Conservation (phyloP, 192 early-diverging fungal genomes). For the Phlyctochytrium bullatum region DNA sequence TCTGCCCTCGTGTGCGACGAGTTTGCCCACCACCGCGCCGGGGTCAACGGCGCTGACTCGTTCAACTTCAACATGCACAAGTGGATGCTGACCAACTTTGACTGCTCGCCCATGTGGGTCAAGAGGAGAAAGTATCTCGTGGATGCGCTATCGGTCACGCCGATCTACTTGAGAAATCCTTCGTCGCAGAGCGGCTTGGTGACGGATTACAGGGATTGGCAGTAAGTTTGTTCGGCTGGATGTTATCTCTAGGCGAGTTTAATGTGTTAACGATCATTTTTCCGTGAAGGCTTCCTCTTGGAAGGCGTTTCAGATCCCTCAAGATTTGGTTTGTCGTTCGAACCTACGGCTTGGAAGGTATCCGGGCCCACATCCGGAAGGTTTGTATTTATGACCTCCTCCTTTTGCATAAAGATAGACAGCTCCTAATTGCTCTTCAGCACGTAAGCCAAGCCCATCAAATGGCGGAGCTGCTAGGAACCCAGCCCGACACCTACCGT, state of each 20-base stretch:
- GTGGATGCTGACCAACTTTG: slow-evolving; percentile 64
- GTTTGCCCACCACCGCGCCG: slow-evolving; percentile 43
- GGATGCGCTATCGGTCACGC: slow-evolving; percentile 51
- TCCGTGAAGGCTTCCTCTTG: slow-evolving; percentile 35
- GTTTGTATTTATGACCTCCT: no score
- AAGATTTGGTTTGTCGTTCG: slow-evolving; percentile 68
- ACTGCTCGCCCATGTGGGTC: slow-evolving; percentile 63
- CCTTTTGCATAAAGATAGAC: neutral
- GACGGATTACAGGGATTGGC: slow-evolving; percentile 57
- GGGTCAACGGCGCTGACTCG: slow-evolving; percentile 56
- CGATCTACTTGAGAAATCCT: slow-evolving; percentile 47
- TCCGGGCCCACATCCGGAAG: slow-evolving; percentile 49
- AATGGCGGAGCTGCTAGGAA: slow-evolving; percentile 1
- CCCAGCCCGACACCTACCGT: neutral
- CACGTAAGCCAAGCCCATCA: slow-evolving; percentile 8
- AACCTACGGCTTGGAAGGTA: slow-evolving; percentile 50
- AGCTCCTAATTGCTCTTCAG: no score
- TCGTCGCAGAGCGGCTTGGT: slow-evolving; percentile 36
- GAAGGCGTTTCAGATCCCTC: slow-evolving; percentile 59
- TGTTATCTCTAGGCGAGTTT: no score
- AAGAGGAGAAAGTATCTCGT: slow-evolving; percentile 42
- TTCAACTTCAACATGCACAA: slow-evolving; percentile 66
- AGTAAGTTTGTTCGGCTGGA: slow-evolving; percentile 11
- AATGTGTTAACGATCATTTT: no score
- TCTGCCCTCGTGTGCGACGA: slow-evolving; percentile 57